Evolutionary conservation across 1,284 basidiomycete genomes (phyloP), one percentile per base, ranked within the genome.

Genomic region (Athelia psychrophila): DNA sequence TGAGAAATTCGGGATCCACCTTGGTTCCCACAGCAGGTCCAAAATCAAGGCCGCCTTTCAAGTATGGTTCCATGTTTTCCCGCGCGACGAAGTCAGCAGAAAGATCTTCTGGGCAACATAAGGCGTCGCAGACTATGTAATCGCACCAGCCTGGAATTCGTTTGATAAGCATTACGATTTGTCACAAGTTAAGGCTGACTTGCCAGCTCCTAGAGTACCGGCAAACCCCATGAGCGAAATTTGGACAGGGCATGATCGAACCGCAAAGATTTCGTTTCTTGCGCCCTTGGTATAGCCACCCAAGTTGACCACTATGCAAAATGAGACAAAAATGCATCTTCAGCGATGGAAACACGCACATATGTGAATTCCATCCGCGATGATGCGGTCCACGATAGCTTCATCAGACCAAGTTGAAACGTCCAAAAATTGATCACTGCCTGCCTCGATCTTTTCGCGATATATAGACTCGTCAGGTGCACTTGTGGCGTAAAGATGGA

Each of bases 231-330:
- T 81, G 38, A 83, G 72, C 52, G 81, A 79, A 58, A 84, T 72
- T 63, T 85, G 81, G 9, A 85, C 66, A 0, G 83, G 82, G 51
- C 75, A 77, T 15, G 81, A 78, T 24, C 83, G 68, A 1, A 76
- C 77, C 8, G 82, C 83, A 54, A 85, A 85, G 13, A 85, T 71
- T 55, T 85, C 83, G 58, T 84, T 86, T 48, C 76, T 66, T 2
- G 83, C 79, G 10, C 81, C 83, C 62, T 83, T 84, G n/a, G 83
- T 85, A 57, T 85, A 85, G 3, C 83, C 83, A 19, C 81, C 82
- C 3, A 83, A 64, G 55, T 83, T 81, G 53, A 83, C 68, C 19
- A 84, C 73, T 74, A 46, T 9, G 44, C 9, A 6, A 46, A 6
- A 12, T 24, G 42, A 16, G 12, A 30, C 36, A 1, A 24, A 27